Evolutionary conservation across 2,329 filamentous ascomycete genomes (phyloP).

Genomic region (Aspergillus sp.): DNA sequence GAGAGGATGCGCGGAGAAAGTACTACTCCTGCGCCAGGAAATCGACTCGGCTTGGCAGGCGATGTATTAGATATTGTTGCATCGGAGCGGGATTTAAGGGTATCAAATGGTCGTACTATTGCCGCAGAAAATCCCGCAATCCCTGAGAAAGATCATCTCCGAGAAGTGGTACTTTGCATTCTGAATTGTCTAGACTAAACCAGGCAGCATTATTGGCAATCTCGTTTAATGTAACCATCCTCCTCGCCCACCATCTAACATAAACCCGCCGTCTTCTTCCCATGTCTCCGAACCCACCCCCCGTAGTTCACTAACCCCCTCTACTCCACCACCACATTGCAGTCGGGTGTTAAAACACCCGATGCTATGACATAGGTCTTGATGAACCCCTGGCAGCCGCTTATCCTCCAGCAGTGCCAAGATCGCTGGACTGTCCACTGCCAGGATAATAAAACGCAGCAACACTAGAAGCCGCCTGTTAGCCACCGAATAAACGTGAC

Average conservation of each 20-base stretch:
- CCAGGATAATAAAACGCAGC: slow-evolving; percentile 46
- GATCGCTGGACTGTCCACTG: slow-evolving; percentile 28
- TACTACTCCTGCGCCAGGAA: not conserved
- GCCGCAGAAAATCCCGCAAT: not conserved
- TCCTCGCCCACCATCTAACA: no score
- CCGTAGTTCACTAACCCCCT: no score
- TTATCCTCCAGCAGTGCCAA: slow-evolving; percentile 24
- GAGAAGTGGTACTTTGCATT: not conserved
- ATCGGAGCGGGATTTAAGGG: not conserved
- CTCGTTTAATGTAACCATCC: not conserved
- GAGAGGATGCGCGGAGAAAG: not conserved
- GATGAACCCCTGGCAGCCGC: not conserved
- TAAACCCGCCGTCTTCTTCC: no score
- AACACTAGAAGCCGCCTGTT: slow-evolving; percentile 33
- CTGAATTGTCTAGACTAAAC: not conserved
- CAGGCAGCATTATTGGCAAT: slow-evolving; percentile 7
- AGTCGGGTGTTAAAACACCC: not conserved
- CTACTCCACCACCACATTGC: not conserved
- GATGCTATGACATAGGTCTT: not conserved
- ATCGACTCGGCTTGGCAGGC: not conserved
- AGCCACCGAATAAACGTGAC: not conserved
- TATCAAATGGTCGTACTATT: not conserved
- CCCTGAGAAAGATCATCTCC: not conserved
- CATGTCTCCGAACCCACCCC: no score
- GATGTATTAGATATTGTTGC: not conserved